A percentile compares a stretch with the other conserved stretches of the same genome.
Evolutionary conservation across 225 moss, liverwort and hornwort genomes (phyloP).

Genomic region (Polytrichum commune): DNA sequence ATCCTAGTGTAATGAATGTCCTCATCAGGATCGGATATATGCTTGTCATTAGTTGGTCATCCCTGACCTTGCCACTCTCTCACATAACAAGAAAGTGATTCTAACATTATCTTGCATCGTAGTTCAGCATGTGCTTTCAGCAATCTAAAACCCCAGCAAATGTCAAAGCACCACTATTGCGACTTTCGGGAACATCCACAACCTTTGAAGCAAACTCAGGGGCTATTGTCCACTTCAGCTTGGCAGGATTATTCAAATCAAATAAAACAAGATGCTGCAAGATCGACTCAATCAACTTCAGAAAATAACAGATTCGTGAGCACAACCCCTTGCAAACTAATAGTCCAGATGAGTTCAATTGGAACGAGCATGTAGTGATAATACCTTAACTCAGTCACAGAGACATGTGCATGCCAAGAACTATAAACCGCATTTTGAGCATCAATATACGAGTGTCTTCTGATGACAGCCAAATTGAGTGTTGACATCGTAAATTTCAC

Average conservation of each 20-base stretch:
- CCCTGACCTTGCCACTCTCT: too few species aligned
- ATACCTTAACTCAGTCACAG: slow-evolving; percentile 27
- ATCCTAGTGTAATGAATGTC: slow-evolving; percentile 28
- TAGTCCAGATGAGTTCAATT: background rate
- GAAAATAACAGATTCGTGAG: slow-evolving; percentile 34
- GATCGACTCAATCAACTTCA: slow-evolving; percentile 39
- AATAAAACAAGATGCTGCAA: slow-evolving; percentile 5
- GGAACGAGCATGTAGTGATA: slow-evolving; percentile 19
- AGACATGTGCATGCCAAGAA: background rate
- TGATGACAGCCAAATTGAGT: slow-evolving; percentile 33
- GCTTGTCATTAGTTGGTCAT: slow-evolving; percentile 33
- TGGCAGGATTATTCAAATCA: too few species aligned
- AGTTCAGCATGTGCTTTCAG: too few species aligned
- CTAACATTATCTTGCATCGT: too few species aligned
- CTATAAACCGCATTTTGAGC: slow-evolving; percentile 5
- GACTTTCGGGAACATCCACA: too few species aligned
- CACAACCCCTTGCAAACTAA: slow-evolving; percentile 14
- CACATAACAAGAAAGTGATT: too few species aligned
- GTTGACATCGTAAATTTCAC: slow-evolving; percentile 51
- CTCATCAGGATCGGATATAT: slow-evolving; percentile 38
- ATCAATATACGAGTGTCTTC: slow-evolving; percentile 49
- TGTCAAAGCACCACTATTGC: background rate
- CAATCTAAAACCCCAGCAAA: too few species aligned
- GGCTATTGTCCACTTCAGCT: slow-evolving; percentile 11
- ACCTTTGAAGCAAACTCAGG: too few species aligned